These are phyloP conservation scores for Scutellaria barbata DNA, from an alignment of 257 asterid genomes.

Conservation along the genomic window DNA sequence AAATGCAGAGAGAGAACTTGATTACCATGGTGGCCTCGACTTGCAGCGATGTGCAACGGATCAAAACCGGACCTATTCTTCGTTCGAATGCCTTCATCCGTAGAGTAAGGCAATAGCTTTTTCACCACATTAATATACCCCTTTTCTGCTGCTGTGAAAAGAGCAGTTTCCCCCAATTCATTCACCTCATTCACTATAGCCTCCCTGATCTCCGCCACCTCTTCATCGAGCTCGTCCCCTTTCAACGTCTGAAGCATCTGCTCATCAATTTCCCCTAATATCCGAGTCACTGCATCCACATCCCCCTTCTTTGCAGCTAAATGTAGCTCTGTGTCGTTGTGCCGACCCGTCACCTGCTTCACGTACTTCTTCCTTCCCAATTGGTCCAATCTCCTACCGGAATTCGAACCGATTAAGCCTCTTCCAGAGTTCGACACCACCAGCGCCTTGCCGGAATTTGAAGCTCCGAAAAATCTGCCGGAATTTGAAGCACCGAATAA, in stretches of 20 bases:
- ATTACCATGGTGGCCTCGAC: slow-evolving; percentile 56
- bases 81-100: slow-evolving; percentile 44
- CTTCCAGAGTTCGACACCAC: slow-evolving; percentile 66
- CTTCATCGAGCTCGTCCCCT: slow-evolving; percentile 48
- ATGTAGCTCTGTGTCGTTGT: slow-evolving; percentile 90
- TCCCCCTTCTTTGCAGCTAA: slow-evolving; percentile 88
- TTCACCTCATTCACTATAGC: slow-evolving; percentile 51
- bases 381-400: slow-evolving; percentile 51
- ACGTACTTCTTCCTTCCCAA: slow-evolving; percentile 78
- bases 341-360: slow-evolving; percentile 89
- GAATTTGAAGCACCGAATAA: background rate
- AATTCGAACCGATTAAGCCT: slow-evolving; percentile 54
- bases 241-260: slow-evolving; percentile 46
- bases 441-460: slow-evolving; percentile 67
- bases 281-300: slow-evolving; percentile 64
- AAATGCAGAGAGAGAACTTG: slow-evolving; percentile 2
- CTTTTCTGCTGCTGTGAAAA: slow-evolving; percentile 51
- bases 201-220: slow-evolving; percentile 53
- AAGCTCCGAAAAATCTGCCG: slow-evolving; percentile 47
- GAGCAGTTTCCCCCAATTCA: slow-evolving; percentile 54
- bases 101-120: slow-evolving; percentile 43
- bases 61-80: slow-evolving; percentile 52
- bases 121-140: slow-evolving; percentile 47
- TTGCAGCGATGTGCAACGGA: slow-evolving; percentile 53
- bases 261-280: slow-evolving; percentile 62